phyloP scores from a whole-genome alignment of 1,139 yeast species.

The Diutina mesorugosa region DNA sequence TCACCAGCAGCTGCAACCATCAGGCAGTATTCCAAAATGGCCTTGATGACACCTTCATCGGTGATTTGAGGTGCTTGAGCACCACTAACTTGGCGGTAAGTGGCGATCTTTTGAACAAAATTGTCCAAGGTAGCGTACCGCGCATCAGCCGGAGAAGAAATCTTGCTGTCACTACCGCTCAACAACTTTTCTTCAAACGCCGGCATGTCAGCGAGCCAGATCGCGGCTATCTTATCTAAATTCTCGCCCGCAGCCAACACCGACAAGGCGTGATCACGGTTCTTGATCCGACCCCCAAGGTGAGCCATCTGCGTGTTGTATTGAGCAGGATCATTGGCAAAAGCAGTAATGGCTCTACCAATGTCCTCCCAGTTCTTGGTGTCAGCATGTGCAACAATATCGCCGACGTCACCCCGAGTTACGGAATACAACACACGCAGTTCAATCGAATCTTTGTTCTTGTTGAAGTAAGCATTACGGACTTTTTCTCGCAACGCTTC shows the following conservation, averaged over 20 bases:
- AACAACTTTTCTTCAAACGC: conserved; percentile 41
- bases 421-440: conserved; percentile 66
- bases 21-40: conserved; percentile 2
- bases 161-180: conserved; percentile 19
- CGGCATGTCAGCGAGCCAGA: conserved; percentile 76
- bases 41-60: neutral
- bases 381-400: conserved; percentile 68
- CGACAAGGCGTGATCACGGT: conserved; percentile 60
- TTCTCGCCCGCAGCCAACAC: conserved; percentile 78
- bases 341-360: conserved; percentile 57
- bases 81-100: conserved; percentile 16
- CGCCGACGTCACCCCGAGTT: conserved; percentile 47
- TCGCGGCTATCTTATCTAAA: conserved; percentile 60
- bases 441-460: conserved; percentile 38
- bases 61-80: neutral
- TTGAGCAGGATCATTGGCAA: conserved; percentile 24
- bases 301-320: conserved; percentile 45
- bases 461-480: conserved; percentile 53
- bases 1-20: conserved; percentile 76
- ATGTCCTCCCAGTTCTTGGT: conserved; percentile 75
- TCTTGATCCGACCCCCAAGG: conserved; percentile 53
- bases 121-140: conserved; percentile 71
- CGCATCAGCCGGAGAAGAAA: conserved; percentile 67
- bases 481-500: conserved; percentile 40
- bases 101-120: conserved; percentile 74